Base-by-base conservation (phyloP, 75 land plant species). In the Picea sitchensis region DNA sequence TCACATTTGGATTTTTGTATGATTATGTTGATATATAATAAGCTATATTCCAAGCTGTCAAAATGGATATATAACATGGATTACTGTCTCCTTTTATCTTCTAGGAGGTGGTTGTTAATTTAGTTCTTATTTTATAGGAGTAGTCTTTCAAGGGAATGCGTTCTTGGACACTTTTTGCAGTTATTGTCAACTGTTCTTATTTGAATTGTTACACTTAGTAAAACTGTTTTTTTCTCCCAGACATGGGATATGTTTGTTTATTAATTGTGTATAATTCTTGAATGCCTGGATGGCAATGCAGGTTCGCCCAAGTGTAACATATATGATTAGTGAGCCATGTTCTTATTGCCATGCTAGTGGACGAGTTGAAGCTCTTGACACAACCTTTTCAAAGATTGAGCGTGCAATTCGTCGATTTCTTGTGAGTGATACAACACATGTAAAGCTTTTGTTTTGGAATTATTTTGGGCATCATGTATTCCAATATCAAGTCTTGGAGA, bases 301-400 rank as follows among this genome's bases (percentile, higher is more conserved):
- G 98, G 98, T 92, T 65, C 96, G 99, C 4, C 94, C 99, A 21
- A 97, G 99, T 89, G 96, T 97, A 41, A 90, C 98, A 57, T 90
- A 87, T 81, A 92, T 91, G 83, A 93, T 97, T 32, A 91, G 89
- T 80, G 98, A 95, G 63, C 88, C 99, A 69, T 97, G 99, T 83
- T 73, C 88, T 59, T 90, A 88, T 75, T 97, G 99, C 73, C 90
- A 91, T 79, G 98, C 86, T 14, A 90, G 90, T 73, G 99, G 99
- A 3, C 90, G 92, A 78, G 95, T 97, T 67, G 99, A 97, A 87
- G 93, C 98, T 65, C 73, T 92, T 57, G 95, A 97, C 68, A 93
- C 95, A 23, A 91, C 92, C 11, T 90, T 95, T 76, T 93, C 91
- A 14, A 97, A 95, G 81, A 93, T 97, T 78, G 99, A 97, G 57